A percentile compares a stretch with the other conserved stretches of the same genome.
phyloP scores from a whole-genome alignment of 1,284 basidiomycete genomes.

The Cutaneotrichosporon cyanovorans region DNA sequence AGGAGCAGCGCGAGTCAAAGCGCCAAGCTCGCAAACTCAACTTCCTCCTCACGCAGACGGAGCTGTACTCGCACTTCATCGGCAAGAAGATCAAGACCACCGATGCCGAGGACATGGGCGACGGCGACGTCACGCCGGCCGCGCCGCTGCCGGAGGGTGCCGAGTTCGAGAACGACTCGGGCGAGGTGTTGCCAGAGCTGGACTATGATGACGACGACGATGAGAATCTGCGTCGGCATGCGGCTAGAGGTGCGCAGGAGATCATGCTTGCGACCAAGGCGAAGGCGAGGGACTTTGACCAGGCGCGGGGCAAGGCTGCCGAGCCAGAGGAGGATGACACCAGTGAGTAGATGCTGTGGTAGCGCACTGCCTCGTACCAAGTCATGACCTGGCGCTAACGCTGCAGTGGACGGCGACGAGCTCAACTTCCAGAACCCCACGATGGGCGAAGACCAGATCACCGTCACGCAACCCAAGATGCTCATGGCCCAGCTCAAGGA shows the following conservation, averaged over 20 bases:
- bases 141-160: conserved; percentile 23
- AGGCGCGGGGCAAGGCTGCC: conserved; percentile 53
- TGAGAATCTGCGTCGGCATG: conserved; percentile 81
- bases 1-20: conserved; percentile 92
- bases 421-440: conserved; percentile 99
- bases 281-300: conserved; percentile 79
- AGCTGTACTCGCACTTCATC: conserved; percentile 98
- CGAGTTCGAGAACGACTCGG: conserved; percentile 50
- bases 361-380: background rate
- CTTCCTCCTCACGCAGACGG: conserved; percentile 98
- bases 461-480: conserved; percentile 89
- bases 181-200: conserved; percentile 61
- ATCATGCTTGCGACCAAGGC: conserved; percentile 74
- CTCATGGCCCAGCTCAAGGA: conserved; percentile 95
- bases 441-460: conserved; percentile 77
- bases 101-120: conserved; percentile 76
- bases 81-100: conserved; percentile 95
- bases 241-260: conserved; percentile 81
- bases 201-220: conserved; percentile 95
- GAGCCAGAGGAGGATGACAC: conserved; percentile 45
- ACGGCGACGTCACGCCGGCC: conserved; percentile 25
- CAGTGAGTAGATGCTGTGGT: too few species aligned
- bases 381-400: too few species aligned
- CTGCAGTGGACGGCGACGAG: conserved; percentile 85
- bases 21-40: conserved; percentile 95